phyloP scores from a whole-genome alignment of 2,329 filamentous ascomycete species.

The Epichloe baconii region DNA sequence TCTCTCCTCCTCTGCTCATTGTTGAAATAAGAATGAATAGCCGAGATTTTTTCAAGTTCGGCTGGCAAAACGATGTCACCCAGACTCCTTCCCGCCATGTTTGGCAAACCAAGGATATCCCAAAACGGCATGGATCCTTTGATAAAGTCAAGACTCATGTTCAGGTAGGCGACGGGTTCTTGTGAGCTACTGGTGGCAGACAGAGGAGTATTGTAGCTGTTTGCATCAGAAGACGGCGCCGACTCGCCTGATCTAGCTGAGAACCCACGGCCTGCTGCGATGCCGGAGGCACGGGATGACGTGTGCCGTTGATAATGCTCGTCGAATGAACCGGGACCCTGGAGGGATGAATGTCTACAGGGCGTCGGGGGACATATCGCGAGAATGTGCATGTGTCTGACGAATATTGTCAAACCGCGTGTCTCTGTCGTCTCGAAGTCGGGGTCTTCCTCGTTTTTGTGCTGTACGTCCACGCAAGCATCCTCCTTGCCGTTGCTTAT shows the following conservation, averaged over 20 bases:
- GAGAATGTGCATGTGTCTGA: conserved; percentile 25
- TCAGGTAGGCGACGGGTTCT: conserved; percentile 45
- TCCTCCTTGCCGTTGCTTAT: conserved; percentile 69
- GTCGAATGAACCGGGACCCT: conserved; percentile 32
- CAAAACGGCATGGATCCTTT: conserved; percentile 43
- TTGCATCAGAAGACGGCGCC: conserved; percentile 13
- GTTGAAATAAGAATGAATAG: conserved; percentile 38
- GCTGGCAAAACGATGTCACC: conserved; percentile 37
- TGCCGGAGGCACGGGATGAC: conserved; percentile 42
- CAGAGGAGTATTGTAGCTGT: background rate
- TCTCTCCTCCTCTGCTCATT: conserved; percentile 45
- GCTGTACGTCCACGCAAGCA: conserved; percentile 68
- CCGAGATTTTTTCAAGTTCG: conserved; percentile 39
- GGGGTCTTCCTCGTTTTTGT: conserved; percentile 74
- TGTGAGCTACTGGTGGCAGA: conserved; percentile 22
- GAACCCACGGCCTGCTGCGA: conserved; percentile 35
- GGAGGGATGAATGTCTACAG: conserved; percentile 37
- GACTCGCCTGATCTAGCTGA: conserved; percentile 36
- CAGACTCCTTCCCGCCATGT: conserved; percentile 35
- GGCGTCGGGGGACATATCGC: conserved; percentile 35
- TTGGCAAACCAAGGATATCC: conserved; percentile 38
- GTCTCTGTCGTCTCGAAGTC: conserved; percentile 60
- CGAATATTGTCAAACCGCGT: conserved; percentile 40
- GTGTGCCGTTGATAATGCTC: conserved; percentile 31
- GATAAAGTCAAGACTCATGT: conserved; percentile 43